Conservation (phyloP, 2,329 filamentous ascomycete genomes). For the Acarospora socialis region DNA sequence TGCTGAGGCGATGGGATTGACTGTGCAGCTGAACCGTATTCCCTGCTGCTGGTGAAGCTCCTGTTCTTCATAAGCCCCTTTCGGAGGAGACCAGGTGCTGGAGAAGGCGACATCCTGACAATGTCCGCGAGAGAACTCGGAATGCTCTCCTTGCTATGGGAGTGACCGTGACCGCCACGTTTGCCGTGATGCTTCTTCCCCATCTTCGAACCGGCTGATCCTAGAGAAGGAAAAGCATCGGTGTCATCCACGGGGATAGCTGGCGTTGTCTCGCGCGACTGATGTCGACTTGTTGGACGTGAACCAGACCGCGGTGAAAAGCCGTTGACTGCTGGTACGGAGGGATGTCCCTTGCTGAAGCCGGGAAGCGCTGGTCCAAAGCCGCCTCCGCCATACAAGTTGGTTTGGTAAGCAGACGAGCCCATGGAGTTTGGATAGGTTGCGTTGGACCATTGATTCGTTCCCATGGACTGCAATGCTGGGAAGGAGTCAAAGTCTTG, state of each 20-base stretch:
- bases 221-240: constrained; percentile 84
- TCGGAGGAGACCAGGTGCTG: constrained; percentile 47
- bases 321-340: constrained; percentile 44
- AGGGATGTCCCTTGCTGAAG: constrained; percentile 30
- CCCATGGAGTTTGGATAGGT: constrained; percentile 26
- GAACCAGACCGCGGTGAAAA: constrained; percentile 39
- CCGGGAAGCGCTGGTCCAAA: constrained; percentile 16
- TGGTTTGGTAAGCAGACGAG: constrained; percentile 22
- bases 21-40: constrained; percentile 68
- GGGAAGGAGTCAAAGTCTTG: constrained; percentile 81
- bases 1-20: constrained; percentile 80
- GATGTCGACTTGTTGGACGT: constrained; percentile 70
- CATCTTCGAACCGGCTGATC: constrained; percentile 57
- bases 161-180: constrained; percentile 68
- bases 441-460: constrained; percentile 29
- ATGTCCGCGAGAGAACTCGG: constrained; percentile 82
- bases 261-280: constrained; percentile 47
- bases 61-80: constrained; percentile 52
- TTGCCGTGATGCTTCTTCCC: constrained; percentile 91
- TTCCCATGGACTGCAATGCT: constrained; percentile 41
- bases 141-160: constrained; percentile 54
- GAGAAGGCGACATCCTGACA: constrained; percentile 86
- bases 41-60: constrained; percentile 50
- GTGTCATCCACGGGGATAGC: constrained; percentile 69
- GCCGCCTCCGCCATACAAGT: constrained; percentile 36